Evolutionary conservation across 768 basidiomycete species (phyloP), one percentile per base, ranked within the genome.

Genomic region (Melanogaster broomeanus): DNA sequence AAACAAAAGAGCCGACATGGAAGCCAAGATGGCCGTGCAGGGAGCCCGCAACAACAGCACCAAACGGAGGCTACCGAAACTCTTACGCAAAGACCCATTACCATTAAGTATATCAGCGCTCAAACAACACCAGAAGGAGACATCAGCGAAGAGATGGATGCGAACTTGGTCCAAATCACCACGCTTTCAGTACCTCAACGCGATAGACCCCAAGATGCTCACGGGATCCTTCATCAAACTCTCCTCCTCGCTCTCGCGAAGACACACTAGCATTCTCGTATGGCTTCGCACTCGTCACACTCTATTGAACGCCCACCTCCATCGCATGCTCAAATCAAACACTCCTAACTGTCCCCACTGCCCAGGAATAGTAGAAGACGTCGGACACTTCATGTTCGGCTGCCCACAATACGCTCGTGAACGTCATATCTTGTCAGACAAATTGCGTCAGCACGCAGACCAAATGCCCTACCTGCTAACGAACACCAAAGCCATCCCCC

Each of bases 261-360:
- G 51, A 19, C 46, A 64, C 2, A 49, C 60, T 4, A 59, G 63
- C 35, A 33, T 72, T 1, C 43, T 74, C 0, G 51, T 59, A 0
- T 72, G 73, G 46, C 59, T 76, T 15, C 33, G 64, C 1, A 67
- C 67, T 1, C 65, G 62, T 3, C 73, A 74, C 39, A 42, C 54
- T 9, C 62, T 66, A 0, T 60, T 74, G 0, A 59, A 65, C n/a
- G 45, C 60, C 15, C 60, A 74, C 54, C 66, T 75, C 0, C 56
- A 67, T 43, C 33, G 52, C 2, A 66, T 76, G 10, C 46, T 50
- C 0, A 55, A 53, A 24, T 52, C 42, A 0, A 63, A 70, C n/a
- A 56, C 57, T 0, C 62, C 69, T 8, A 27, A 31, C 5, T 75
- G 72, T 58, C 48, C 53, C 2, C 38, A 44, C 6, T 74, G 73